phyloP scores from a whole-genome alignment of 2,329 filamentous ascomycete genomes.

The Ampelomyces quisqualis region DNA sequence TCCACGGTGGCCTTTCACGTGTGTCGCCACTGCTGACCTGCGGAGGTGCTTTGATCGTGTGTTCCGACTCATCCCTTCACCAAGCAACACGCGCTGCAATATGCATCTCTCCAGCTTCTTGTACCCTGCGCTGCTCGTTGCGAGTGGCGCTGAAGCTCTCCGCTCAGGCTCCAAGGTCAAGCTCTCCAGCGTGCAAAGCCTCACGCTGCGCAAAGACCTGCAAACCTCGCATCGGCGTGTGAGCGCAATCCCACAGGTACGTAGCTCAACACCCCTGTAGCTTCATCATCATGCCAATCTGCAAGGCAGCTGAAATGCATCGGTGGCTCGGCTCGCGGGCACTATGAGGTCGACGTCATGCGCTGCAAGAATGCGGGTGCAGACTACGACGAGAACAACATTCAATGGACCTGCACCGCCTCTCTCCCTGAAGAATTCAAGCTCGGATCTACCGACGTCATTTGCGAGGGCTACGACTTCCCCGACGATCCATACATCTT shows the following conservation, averaged over 20 bases:
- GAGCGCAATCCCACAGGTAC: conserved; percentile 63
- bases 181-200: conserved; percentile 67
- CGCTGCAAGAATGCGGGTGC: conserved; percentile 84
- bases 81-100: conserved; percentile 28
- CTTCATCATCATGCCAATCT: conserved; percentile 11
- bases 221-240: conserved; percentile 76
- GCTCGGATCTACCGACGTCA: conserved; percentile 82
- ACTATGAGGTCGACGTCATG: conserved; percentile 78
- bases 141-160: conserved; percentile 33
- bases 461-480: conserved; percentile 83
- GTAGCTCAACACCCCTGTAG: conserved; percentile 1
- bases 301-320: conserved; percentile 66
- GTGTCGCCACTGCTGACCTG: conserved; percentile 22
- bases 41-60: neutral
- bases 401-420: conserved; percentile 89
- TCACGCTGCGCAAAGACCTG: conserved; percentile 71
- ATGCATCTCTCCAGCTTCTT: conserved; percentile 39
- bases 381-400: conserved; percentile 77
- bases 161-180: conserved; percentile 55
- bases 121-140: conserved; percentile 35
- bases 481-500: conserved; percentile 82
- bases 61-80: neutral
- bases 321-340: conserved; percentile 59
- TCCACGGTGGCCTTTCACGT: conserved; percentile 31
- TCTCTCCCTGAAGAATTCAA: conserved; percentile 64